Evolutionary conservation across 139 green algal genomes (phyloP), one percentile per base, ranked within the genome.

Genomic region (Chlamydomonas asymmetrica): DNA sequence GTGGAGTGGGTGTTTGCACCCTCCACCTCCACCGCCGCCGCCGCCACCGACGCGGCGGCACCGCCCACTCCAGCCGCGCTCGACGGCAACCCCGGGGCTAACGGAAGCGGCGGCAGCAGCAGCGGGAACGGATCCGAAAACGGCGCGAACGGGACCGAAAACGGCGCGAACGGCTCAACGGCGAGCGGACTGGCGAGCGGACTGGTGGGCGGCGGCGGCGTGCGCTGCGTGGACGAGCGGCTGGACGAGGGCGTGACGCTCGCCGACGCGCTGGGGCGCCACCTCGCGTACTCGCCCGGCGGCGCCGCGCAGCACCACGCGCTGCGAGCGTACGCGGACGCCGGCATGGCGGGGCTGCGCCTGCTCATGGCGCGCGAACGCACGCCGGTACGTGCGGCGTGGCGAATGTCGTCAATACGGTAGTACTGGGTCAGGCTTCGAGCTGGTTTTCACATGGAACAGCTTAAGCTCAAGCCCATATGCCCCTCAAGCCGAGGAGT

Each of bases 1-100:
- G 43, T 94, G 65, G 84, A 90, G 63, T 92, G 87, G 89, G 66
- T 61, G n/a, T 92, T 94, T 35, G 63, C 59, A 10, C 29, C 38
- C 4, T 66, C 74, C 2, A 69, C 43, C 34, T 64, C 48, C 48
- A 40, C 38, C 62, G 48, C 54, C 22, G 73, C 72, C 62, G 50
- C 69, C 66, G 69, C 63, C 69, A 43, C 62, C 56, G 62, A 62
- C 62, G 62, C 52, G 39, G 40, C 10, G 5, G 25, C 59, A 23
- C 13, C 59, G n/a, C 10, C 67, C 66, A 48, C 43, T 57, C 40
- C 66, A 56, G 43, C 63, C 8, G 29, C 63, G 16, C 32, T 7
- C 39, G n/a, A 22, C 62, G 59, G 62, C 73, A 73, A 23, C 48
- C 32, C 2, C 49, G 66, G 52, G 35, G 43, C 35, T 25, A 18